phyloP scores from a whole-genome alignment of 2,329 filamentous ascomycete species.

The Sarocladium brachiariae region DNA sequence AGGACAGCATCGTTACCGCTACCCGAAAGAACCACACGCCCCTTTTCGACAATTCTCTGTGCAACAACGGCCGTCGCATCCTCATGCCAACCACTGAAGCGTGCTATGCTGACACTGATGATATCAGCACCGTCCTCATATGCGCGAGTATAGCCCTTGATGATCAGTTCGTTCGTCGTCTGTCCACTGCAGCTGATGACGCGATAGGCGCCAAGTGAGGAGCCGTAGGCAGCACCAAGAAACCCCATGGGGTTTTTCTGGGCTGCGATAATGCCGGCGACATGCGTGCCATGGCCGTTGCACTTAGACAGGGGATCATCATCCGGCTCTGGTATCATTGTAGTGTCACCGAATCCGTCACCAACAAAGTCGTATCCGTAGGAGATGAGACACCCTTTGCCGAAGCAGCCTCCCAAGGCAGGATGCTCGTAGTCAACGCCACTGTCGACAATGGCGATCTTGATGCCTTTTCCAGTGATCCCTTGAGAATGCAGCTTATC shows the following conservation, averaged over 20 bases:
- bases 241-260: slow-evolving; percentile 45
- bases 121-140: slow-evolving; percentile 52
- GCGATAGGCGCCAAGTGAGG: slow-evolving; percentile 48
- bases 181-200: slow-evolving; percentile 49
- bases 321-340: slow-evolving; percentile 32
- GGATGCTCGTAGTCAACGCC: slow-evolving; percentile 49
- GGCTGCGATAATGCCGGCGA: slow-evolving; percentile 56
- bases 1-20: slow-evolving; percentile 21
- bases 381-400: slow-evolving; percentile 48
- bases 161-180: slow-evolving; percentile 48
- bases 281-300: slow-evolving; percentile 53
- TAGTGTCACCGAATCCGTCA: slow-evolving; percentile 40
- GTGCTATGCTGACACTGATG: slow-evolving; percentile 49
- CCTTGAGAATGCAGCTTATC: slow-evolving; percentile 43
- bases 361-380: slow-evolving; percentile 55
- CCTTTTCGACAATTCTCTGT: slow-evolving; percentile 45
- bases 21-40: slow-evolving; percentile 19
- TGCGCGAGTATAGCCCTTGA: slow-evolving; percentile 52
- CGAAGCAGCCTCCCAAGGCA: slow-evolving; percentile 58
- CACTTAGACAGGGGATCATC: slow-evolving; percentile 47
- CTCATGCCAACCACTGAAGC: slow-evolving; percentile 43
- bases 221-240: slow-evolving; percentile 49
- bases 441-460: slow-evolving; percentile 46
- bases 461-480: slow-evolving; percentile 43
- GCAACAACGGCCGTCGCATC: slow-evolving; percentile 43